phyloP scores from a whole-genome alignment of 78 protist species.

The Cyanophora paradoxa region DNA sequence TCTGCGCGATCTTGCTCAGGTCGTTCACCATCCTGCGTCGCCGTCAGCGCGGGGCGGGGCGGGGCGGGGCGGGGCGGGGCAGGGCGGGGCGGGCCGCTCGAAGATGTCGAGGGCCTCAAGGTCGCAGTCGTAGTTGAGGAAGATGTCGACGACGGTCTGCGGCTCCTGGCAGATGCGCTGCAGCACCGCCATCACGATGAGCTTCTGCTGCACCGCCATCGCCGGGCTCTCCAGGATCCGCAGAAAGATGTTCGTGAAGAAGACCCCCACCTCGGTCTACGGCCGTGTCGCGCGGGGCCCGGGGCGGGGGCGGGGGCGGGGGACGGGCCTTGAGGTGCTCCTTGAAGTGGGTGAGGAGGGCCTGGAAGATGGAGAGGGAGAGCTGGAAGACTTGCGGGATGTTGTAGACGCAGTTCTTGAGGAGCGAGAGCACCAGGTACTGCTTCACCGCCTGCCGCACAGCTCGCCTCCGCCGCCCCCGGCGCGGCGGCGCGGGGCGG shows the following conservation, averaged over 20 bases:
- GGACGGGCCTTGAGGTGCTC: constrained; percentile 65
- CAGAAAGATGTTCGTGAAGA: constrained; percentile 73
- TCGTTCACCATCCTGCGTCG: constrained; percentile 58
- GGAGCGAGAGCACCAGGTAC: constrained; percentile 61
- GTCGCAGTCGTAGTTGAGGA: constrained; percentile 93
- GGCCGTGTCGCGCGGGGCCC: too few species aligned
- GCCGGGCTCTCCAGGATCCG: constrained; percentile 71
- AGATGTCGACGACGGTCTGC: constrained; percentile 80
- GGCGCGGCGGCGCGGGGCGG: too few species aligned
- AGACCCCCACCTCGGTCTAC: constrained; percentile 76
- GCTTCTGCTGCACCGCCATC: constrained; percentile 73
- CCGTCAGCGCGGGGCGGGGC: too few species aligned
- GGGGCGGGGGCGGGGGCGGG: too few species aligned
- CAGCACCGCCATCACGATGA: constrained; percentile 67
- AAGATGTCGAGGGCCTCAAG: constrained; percentile 64
- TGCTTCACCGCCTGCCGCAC: constrained; percentile 62
- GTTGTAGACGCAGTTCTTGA: constrained; percentile 56
- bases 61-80: too few species aligned
- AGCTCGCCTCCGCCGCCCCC: too few species aligned
- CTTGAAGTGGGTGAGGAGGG: constrained; percentile 53
- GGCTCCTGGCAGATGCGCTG: constrained; percentile 50
- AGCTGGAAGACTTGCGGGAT: constrained; percentile 45
- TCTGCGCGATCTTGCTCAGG: constrained; percentile 65
- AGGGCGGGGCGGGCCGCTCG: too few species aligned
- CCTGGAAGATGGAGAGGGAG: constrained; percentile 57